phyloP scores from a whole-genome alignment of 345 rosid genomes.

The Kandelia obovata region DNA sequence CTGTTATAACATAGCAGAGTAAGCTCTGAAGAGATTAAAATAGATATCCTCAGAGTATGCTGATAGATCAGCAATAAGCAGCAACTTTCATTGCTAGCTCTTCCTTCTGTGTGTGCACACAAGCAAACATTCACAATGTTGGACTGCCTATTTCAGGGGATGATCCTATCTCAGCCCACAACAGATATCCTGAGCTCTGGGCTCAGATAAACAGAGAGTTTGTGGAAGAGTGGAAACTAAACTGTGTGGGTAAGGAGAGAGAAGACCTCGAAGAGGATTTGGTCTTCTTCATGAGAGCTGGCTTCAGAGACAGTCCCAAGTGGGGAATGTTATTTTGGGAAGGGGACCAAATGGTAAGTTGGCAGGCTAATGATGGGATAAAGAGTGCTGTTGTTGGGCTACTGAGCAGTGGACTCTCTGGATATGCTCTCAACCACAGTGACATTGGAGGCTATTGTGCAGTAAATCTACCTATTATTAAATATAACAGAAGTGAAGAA shows the following conservation, averaged over 20 bases:
- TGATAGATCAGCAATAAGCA: too few species aligned
- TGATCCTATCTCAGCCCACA: slow-evolving; percentile 64
- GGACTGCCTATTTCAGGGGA: slow-evolving; percentile 41
- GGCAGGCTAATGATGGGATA: slow-evolving; percentile 71
- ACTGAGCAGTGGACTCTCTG: slow-evolving; percentile 62
- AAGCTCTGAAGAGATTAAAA: too few species aligned
- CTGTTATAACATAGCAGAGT: too few species aligned
- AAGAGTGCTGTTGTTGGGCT: slow-evolving; percentile 68
- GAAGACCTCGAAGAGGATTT: slow-evolving; percentile 42
- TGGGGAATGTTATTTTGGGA: slow-evolving; percentile 82
- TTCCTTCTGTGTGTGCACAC: background rate
- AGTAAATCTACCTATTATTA: slow-evolving; percentile 49
- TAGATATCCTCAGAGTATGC: too few species aligned
- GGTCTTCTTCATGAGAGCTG: slow-evolving; percentile 74
- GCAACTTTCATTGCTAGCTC: background rate
- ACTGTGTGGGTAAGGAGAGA: slow-evolving; percentile 24
- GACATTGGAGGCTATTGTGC: slow-evolving; percentile 77
- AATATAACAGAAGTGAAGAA: slow-evolving; percentile 58
- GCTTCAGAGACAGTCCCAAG: slow-evolving; percentile 64
- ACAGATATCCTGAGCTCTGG: slow-evolving; percentile 77
- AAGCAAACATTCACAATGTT: background rate
- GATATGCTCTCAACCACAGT: slow-evolving; percentile 68
- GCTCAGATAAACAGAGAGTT: slow-evolving; percentile 67
- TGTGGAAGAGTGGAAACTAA: slow-evolving; percentile 57
- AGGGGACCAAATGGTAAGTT: slow-evolving; percentile 85